These are phyloP conservation scores for Sphagnum fallax DNA, from an alignment of 228 moss, liverwort and hornwort species.

Conservation along the genomic window DNA sequence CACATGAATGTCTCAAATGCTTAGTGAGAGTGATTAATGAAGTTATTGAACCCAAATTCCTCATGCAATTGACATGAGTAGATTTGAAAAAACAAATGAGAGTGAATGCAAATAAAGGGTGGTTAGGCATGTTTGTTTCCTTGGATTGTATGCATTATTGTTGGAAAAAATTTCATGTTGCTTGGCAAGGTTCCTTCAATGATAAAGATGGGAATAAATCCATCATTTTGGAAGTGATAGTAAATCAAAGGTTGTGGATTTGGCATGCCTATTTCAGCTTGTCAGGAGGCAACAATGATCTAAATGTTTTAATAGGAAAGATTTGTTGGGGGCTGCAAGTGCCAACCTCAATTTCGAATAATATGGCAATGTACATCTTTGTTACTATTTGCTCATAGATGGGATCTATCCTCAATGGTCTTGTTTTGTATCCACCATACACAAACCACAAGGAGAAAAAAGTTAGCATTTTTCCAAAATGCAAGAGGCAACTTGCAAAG, in stretches of 20 bases:
- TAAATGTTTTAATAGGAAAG: slow-evolving; percentile 22
- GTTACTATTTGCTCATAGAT: slow-evolving; percentile 35
- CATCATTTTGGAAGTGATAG: slow-evolving; percentile 39
- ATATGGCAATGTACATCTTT: slow-evolving; percentile 19
- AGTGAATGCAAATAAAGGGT: slow-evolving; percentile 20
- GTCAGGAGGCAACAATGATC: slow-evolving; percentile 26
- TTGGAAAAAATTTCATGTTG: slow-evolving; percentile 45
- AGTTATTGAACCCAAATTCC: slow-evolving; percentile 20
- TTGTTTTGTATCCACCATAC: slow-evolving; percentile 28
- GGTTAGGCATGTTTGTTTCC: slow-evolving; percentile 37
- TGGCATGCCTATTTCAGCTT: slow-evolving; percentile 32
- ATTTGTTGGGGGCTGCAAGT: slow-evolving; percentile 17
- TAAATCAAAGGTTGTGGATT: slow-evolving; percentile 28
- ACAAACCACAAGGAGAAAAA: slow-evolving; percentile 25
- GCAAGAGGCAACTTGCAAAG: slow-evolving; percentile 19
- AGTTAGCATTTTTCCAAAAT: slow-evolving; percentile 15
- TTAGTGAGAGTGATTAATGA: slow-evolving; percentile 10
- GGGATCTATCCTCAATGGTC: slow-evolving; percentile 36
- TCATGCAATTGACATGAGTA: slow-evolving; percentile 11
- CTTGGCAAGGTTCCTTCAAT: slow-evolving; percentile 25
- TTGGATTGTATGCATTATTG: slow-evolving; percentile 45
- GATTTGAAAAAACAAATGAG: slow-evolving; percentile 25
- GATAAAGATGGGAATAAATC: slow-evolving; percentile 31
- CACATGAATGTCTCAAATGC: slow-evolving; percentile 34
- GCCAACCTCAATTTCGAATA: slow-evolving; percentile 15